Evolutionary conservation across 225 moss, liverwort and hornwort species (phyloP).

Genomic region (Asterella californica): DNA sequence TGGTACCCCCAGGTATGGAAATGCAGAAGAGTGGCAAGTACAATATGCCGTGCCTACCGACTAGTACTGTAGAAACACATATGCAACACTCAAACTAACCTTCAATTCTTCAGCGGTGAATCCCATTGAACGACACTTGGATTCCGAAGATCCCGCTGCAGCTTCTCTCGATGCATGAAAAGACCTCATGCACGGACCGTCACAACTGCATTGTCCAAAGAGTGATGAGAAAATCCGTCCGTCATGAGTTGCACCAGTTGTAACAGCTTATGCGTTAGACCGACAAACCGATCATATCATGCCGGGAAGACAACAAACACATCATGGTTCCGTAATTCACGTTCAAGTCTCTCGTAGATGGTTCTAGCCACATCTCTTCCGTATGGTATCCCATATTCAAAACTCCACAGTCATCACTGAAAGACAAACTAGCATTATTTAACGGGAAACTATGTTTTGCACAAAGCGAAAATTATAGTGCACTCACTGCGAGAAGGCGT

Average conservation of each 20-base stretch:
- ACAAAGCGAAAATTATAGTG: too few species aligned
- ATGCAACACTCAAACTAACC: conserved; percentile 11
- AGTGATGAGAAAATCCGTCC: background rate
- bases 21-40: too few species aligned
- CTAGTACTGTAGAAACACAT: background rate
- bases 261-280: background rate
- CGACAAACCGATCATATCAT: background rate
- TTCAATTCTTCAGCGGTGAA: conserved; percentile 22
- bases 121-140: conserved; percentile 29
- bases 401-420: background rate
- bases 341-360: background rate
- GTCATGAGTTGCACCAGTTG: background rate
- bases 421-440: background rate
- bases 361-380: background rate
- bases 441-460: background rate
- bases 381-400: background rate
- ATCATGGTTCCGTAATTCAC: background rate
- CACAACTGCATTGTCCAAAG: conserved; percentile 33
- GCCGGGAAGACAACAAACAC: background rate
- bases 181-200: conserved; percentile 44
- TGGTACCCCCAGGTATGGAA: too few species aligned
- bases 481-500: background rate
- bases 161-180: conserved; percentile 37
- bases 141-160: conserved; percentile 15
- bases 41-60: too few species aligned